Base-by-base conservation (phyloP, 2,329 filamentous ascomycete genomes). In the Grosmannia serpens region DNA sequence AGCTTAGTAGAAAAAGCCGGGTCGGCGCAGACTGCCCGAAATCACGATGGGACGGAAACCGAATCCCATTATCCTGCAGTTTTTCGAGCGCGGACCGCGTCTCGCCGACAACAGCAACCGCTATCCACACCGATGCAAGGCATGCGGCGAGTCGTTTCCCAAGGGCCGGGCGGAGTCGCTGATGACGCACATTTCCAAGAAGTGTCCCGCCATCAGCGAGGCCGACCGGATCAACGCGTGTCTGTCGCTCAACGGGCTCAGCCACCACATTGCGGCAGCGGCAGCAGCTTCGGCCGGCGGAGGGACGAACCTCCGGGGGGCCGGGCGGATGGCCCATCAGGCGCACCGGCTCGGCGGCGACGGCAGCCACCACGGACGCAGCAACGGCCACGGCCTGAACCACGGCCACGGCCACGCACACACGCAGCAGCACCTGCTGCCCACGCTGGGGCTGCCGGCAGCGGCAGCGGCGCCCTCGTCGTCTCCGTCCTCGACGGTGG, bases 61-160 rank as follows among this genome's bases (percentile, higher is more conserved):
- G 64, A 92, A 94, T 72, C 84, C 85, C 66, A 78, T 95, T 65
- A 91, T 96, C 70, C 80, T 89, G 71, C 85, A 92, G 73, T 94
- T 90, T 77, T 96, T 96, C 71, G 84, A 89, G 70, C 84, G 91
- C 65, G 91, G 91, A 11, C 82, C 84, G 46, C 96, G 96, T 74
- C 81, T 96, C 66, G 84, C 87, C 68, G 90, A 96, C 74, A 87
- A 88, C 63, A 94, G 89, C 75, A 96, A 95, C 71, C 84, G 91
- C 60, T 96, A 96, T 69, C 86, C 89, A 66, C 89, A 96, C 69
- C 94, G 88, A 15, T 96, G 91, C 81, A 92, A 88, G 71, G 80
- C 85, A 64, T 95, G 90, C 70, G 89, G 89, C 64, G 88, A 94
- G 72, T 87, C 88, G 71, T 96, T 96, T 63, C 88, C 89, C 62